phyloP scores from a whole-genome alignment of 768 basidiomycete genomes.

The Pleurotus giganteus region DNA sequence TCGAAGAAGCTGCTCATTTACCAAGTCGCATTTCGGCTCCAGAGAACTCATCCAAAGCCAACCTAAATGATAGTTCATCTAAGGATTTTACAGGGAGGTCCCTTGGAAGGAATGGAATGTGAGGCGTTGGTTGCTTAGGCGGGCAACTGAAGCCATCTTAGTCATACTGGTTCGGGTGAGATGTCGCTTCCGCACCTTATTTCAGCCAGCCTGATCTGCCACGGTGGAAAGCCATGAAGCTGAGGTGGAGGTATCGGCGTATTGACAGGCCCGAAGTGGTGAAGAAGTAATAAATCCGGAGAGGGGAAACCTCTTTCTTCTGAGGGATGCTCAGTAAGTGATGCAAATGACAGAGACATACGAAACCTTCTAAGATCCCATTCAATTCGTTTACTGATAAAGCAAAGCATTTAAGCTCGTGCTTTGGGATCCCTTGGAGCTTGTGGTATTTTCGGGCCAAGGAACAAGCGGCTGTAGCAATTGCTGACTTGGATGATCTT shows the following conservation, averaged over 20 bases:
- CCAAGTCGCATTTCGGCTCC: slow-evolving; percentile 78
- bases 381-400: slow-evolving; percentile 47
- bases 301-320: slow-evolving; percentile 55
- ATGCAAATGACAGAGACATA: not conserved
- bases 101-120: not conserved
- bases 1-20: too few species aligned
- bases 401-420: slow-evolving; percentile 22
- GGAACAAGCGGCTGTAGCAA: slow-evolving; percentile 52
- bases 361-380: slow-evolving; percentile 54
- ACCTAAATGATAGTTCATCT: slow-evolving; percentile 59
- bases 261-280: slow-evolving; percentile 44
- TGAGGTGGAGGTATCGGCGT: slow-evolving; percentile 50
- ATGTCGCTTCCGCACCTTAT: slow-evolving; percentile 55
- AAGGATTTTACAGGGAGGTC: slow-evolving; percentile 18
- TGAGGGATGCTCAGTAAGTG: slow-evolving; percentile 21
- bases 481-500: slow-evolving; percentile 60
- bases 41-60: slow-evolving; percentile 72
- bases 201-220: slow-evolving; percentile 82
- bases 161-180: slow-evolving; percentile 9
- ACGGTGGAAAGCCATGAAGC: slow-evolving; percentile 77
- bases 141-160: slow-evolving; percentile 14
- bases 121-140: not conserved
- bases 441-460: slow-evolving; percentile 35
- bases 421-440: slow-evolving; percentile 15
- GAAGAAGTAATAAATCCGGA: slow-evolving; percentile 78